Evolutionary conservation across 2,329 filamentous ascomycete species (phyloP).

Genomic region (Cladosporium cucumerinum): DNA sequence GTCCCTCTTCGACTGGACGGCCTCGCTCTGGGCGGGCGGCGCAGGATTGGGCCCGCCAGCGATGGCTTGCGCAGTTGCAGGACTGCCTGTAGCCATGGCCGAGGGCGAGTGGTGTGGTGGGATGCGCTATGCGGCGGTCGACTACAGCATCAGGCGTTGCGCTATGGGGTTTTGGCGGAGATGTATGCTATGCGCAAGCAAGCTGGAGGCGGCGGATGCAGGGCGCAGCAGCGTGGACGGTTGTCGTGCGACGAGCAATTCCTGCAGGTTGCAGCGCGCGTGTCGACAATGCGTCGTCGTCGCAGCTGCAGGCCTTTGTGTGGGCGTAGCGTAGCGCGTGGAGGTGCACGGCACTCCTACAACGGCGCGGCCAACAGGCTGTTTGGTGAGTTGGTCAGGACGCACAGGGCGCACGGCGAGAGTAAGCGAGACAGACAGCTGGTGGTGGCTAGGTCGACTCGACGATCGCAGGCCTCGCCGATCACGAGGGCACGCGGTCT

Average conservation of each 20-base stretch:
- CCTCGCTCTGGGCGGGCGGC: conserved; percentile 53
- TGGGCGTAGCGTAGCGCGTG: conserved; percentile 13
- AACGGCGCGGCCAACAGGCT: conserved; percentile 8
- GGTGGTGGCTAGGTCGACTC: not conserved
- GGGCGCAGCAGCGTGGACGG: conserved; percentile 14
- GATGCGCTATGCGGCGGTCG: conserved; percentile 20
- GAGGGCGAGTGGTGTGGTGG: conserved; percentile 17
- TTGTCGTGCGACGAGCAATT: conserved; percentile 3
- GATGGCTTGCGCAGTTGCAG: conserved; percentile 42
- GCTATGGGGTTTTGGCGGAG: conserved; percentile 11
- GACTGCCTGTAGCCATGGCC: conserved; percentile 40
- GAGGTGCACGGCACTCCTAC: conserved; percentile 12
- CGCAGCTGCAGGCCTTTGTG: conserved; percentile 14
- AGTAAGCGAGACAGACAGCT: conserved; percentile 12
- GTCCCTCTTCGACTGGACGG: conserved; percentile 80
- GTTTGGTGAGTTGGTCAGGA: conserved; percentile 2
- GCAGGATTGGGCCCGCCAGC: conserved; percentile 42
- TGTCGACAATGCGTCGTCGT: conserved; percentile 9
- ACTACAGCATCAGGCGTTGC: conserved; percentile 25
- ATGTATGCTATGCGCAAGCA: conserved; percentile 3
- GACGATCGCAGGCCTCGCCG: conserved; percentile 5
- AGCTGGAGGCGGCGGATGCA: conserved; percentile 18
- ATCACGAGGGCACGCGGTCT: conserved; percentile 11
- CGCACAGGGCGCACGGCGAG: conserved; percentile 10
- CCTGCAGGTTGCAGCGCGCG: conserved; percentile 3